A percentile compares a stretch with the other conserved stretches of the same genome.
phyloP scores from a whole-genome alignment of 2,329 filamentous ascomycete genomes.

The Aspergillus sp. region DNA sequence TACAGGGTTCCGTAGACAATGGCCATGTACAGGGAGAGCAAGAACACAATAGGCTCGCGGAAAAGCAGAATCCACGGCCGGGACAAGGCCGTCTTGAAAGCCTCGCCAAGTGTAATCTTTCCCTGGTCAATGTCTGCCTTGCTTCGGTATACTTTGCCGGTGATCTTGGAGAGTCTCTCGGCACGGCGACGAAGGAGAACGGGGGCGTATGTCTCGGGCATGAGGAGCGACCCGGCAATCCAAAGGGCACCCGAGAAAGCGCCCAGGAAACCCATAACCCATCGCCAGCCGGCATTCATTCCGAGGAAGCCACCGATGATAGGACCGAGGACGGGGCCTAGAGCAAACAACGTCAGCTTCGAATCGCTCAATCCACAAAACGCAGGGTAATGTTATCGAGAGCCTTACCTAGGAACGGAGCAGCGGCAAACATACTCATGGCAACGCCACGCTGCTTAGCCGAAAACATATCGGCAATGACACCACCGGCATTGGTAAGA shows the following conservation, averaged over 20 bases:
- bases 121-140: slow-evolving; percentile 43
- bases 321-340: slow-evolving; percentile 61
- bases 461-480: slow-evolving; percentile 62
- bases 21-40: slow-evolving; percentile 52
- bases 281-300: slow-evolving; percentile 65
- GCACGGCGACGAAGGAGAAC: slow-evolving; percentile 54
- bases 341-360: background rate
- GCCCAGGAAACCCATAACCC: slow-evolving; percentile 64
- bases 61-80: slow-evolving; percentile 52
- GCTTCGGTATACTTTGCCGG: slow-evolving; percentile 50
- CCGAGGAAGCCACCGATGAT: slow-evolving; percentile 68
- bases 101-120: slow-evolving; percentile 38
- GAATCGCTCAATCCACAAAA: background rate
- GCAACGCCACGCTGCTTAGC: slow-evolving; percentile 57
- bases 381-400: background rate
- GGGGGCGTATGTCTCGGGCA: slow-evolving; percentile 48
- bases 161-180: slow-evolving; percentile 47
- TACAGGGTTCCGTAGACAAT: slow-evolving; percentile 55
- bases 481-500: slow-evolving; percentile 62
- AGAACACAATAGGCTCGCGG: slow-evolving; percentile 52
- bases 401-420: slow-evolving; percentile 59
- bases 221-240: slow-evolving; percentile 30
- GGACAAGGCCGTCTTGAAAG: slow-evolving; percentile 50
- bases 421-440: slow-evolving; percentile 63
- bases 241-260: slow-evolving; percentile 64